Percentiles rank a stretch among this genome's conserved stretches.
These are phyloP conservation scores for Oryza glaberrima DNA, from an alignment of 176 grass and related monocot genomes.

Conservation along the genomic window DNA sequence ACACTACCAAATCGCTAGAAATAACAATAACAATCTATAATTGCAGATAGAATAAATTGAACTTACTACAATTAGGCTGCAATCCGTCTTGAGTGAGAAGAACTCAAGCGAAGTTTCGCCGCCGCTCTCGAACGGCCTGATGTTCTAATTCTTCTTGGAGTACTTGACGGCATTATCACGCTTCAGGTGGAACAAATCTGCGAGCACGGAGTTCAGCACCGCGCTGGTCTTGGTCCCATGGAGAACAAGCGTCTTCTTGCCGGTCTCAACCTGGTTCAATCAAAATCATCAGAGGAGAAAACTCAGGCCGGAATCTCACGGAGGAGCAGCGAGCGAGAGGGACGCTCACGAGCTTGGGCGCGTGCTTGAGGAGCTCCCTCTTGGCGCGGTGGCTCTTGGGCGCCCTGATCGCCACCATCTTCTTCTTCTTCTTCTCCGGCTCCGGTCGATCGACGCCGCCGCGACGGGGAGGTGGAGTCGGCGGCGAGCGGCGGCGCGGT, in stretches of 20 bases:
- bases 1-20: too few species aligned
- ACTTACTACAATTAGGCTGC: slow-evolving; percentile 83
- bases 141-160: slow-evolving; percentile 83
- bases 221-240: slow-evolving; percentile 87
- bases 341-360: slow-evolving; percentile 62
- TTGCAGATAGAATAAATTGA: not conserved
- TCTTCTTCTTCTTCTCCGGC: slow-evolving; percentile 32
- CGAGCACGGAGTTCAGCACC: slow-evolving; percentile 69
- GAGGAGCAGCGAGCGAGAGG: not conserved
- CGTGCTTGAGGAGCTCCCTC: too few species aligned
- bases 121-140: slow-evolving; percentile 89
- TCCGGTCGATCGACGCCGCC: not conserved
- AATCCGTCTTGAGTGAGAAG: slow-evolving; percentile 93
- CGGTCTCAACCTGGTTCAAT: slow-evolving; percentile 71
- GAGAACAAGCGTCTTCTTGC: slow-evolving; percentile 88
- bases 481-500: not conserved
- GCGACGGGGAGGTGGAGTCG: not conserved
- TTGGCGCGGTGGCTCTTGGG: slow-evolving; percentile 55
- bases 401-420: slow-evolving; percentile 55
- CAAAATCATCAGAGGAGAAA: not conserved
- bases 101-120: slow-evolving; percentile 91
- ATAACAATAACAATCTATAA: not conserved
- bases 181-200: slow-evolving; percentile 80
- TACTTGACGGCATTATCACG: slow-evolving; percentile 83
- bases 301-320: too few species aligned